These are phyloP conservation scores for Tubosaeta brunneosetosa DNA, from an alignment of 768 basidiomycete species.

Conservation along the genomic window DNA sequence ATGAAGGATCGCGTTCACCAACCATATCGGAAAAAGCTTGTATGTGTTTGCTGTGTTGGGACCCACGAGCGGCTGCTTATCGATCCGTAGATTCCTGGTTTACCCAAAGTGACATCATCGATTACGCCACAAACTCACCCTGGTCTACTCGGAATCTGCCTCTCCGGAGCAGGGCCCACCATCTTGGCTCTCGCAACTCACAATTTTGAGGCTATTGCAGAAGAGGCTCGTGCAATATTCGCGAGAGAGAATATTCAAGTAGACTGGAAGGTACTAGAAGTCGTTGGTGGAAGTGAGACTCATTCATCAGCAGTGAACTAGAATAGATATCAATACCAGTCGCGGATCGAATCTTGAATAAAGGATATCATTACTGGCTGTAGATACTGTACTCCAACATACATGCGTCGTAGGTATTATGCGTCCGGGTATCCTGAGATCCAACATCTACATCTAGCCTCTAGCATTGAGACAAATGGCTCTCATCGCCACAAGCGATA, in stretches of 20 bases:
- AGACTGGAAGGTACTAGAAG: slow-evolving; percentile 83
- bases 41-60: slow-evolving; percentile 34
- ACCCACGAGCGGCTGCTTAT: not conserved
- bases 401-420: slow-evolving; percentile 24
- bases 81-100: slow-evolving; percentile 77
- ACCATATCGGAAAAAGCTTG: slow-evolving; percentile 86
- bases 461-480: slow-evolving; percentile 90
- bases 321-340: not conserved
- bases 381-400: slow-evolving; percentile 14
- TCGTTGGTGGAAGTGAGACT: slow-evolving; percentile 45
- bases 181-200: slow-evolving; percentile 90
- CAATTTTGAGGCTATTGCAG: slow-evolving; percentile 81
- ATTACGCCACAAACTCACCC: slow-evolving; percentile 89
- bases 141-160: slow-evolving; percentile 94
- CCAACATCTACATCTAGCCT: slow-evolving; percentile 34
- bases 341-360: no score
- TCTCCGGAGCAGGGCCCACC: slow-evolving; percentile 97
- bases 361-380: slow-evolving; percentile 13
- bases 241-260: slow-evolving; percentile 66
- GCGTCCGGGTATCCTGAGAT: slow-evolving; percentile 20
- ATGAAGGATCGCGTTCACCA: slow-evolving; percentile 99
- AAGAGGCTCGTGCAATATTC: slow-evolving; percentile 76
- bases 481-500: slow-evolving; percentile 74
- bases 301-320: slow-evolving; percentile 11
- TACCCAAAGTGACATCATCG: slow-evolving; percentile 84